Conservation (phyloP, 2,329 filamentous ascomycete genomes). For the Stachybotrys echinatus region DNA sequence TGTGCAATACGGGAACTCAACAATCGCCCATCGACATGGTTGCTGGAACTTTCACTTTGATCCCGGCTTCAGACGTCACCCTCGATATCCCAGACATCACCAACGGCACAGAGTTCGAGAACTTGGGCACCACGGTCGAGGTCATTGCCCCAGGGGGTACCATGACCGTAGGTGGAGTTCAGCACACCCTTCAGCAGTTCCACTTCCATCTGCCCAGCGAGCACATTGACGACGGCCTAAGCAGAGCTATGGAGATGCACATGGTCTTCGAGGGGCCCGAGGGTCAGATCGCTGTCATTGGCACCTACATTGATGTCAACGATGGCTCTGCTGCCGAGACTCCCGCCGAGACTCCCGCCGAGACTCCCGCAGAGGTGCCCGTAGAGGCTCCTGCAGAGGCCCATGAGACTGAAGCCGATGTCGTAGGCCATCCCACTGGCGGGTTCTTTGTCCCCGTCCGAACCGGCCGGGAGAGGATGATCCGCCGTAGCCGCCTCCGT, state of each 20-base stretch:
- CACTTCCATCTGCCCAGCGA: slow-evolving; percentile 58
- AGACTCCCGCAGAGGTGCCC: neutral
- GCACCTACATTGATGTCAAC: slow-evolving; percentile 16
- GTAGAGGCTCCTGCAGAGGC: neutral
- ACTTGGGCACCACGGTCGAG: slow-evolving; percentile 47
- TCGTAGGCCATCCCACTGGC: neutral
- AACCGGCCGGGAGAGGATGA: neutral
- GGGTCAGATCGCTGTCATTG: slow-evolving; percentile 20
- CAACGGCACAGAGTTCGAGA: slow-evolving; percentile 38
- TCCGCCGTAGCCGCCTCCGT: neutral
- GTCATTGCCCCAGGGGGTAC: slow-evolving; percentile 41
- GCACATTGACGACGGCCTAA: slow-evolving; percentile 41
- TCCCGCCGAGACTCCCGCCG: neutral
- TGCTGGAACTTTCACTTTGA: slow-evolving; percentile 16
- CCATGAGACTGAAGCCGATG: neutral
- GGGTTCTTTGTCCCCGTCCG: neutral
- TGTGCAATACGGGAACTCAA: slow-evolving; percentile 40
- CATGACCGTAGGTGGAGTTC: slow-evolving; percentile 30
- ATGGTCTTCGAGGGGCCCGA: slow-evolving; percentile 18
- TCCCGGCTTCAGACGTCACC: slow-evolving; percentile 22
- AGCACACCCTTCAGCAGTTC: slow-evolving; percentile 46
- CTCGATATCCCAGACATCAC: slow-evolving; percentile 29
- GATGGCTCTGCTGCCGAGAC: slow-evolving; percentile 4
- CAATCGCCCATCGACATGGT: slow-evolving; percentile 54
- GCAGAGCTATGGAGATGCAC: slow-evolving; percentile 23